phyloP scores from a whole-genome alignment of 176 grass and related monocot genomes.

The Elaeis guineensis region DNA sequence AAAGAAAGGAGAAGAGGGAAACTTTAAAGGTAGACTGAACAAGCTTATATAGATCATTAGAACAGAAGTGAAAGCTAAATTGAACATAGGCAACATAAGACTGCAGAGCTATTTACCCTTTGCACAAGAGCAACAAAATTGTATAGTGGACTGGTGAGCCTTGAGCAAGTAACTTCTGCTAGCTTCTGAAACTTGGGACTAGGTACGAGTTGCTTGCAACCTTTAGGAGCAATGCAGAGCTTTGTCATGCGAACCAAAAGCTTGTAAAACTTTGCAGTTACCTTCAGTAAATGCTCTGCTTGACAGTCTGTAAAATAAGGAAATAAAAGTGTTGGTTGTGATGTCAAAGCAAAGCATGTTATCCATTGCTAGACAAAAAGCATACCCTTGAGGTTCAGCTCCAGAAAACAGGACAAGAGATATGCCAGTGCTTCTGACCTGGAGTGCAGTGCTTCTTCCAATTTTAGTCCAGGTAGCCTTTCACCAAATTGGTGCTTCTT shows the following conservation, averaged over 20 bases:
- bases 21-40: no score
- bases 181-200: conserved; percentile 71
- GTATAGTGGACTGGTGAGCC: conserved; percentile 68
- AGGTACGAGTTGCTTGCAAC: conserved; percentile 44
- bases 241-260: conserved; percentile 60
- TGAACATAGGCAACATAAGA: neutral
- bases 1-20: neutral
- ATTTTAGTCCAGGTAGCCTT: conserved; percentile 28
- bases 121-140: conserved; percentile 45
- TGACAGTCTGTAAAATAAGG: conserved; percentile 53
- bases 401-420: conserved; percentile 52
- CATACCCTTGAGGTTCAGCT: conserved; percentile 70
- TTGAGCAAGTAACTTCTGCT: conserved; percentile 69
- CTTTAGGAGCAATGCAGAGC: conserved; percentile 69
- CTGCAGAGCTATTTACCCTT: conserved; percentile 29
- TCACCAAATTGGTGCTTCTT: conserved; percentile 40
- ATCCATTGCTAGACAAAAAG: no score
- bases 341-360: no score
- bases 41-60: neutral
- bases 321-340: neutral
- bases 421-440: conserved; percentile 61
- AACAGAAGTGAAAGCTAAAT: neutral
- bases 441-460: conserved; percentile 73
- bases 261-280: conserved; percentile 77
- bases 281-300: conserved; percentile 70